These are phyloP conservation scores for Fusarium sp. DNA, from an alignment of 2,329 filamentous ascomycete species.

Conservation along the genomic window DNA sequence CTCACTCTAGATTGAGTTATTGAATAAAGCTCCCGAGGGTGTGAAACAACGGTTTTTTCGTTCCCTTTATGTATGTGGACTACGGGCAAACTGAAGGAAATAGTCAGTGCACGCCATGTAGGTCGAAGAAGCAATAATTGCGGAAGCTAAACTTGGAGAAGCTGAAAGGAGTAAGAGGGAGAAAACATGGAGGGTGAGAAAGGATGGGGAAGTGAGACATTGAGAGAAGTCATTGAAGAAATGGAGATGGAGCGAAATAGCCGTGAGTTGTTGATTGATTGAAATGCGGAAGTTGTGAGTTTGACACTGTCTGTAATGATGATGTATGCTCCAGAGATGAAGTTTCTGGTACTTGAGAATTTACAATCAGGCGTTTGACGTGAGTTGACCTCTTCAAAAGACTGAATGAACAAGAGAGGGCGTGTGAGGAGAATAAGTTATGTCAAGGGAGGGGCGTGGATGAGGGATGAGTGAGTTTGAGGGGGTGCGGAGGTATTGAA, in stretches of 20 bases:
- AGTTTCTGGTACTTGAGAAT: neutral
- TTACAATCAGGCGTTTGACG: neutral
- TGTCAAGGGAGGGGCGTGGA: slow-evolving; percentile 29
- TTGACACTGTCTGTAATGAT: neutral
- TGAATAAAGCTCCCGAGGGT: neutral
- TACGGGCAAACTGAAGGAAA: neutral
- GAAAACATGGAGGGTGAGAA: slow-evolving; percentile 15
- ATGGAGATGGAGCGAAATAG: neutral
- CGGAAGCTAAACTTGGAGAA: slow-evolving; percentile 20
- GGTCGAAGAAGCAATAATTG: slow-evolving; percentile 8
- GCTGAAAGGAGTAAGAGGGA: slow-evolving; percentile 21
- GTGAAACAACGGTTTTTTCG: neutral
- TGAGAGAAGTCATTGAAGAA: slow-evolving; percentile 22
- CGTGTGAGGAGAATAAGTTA: neutral
- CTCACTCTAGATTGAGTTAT: neutral
- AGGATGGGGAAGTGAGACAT: slow-evolving; percentile 32
- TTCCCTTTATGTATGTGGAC: slow-evolving; percentile 1
- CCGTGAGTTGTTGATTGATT: slow-evolving; percentile 4
- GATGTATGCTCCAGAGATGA: neutral
- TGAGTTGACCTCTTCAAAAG: neutral
- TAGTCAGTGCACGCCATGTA: slow-evolving; percentile 7
- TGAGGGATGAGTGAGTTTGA: slow-evolving; percentile 22
- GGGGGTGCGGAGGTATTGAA: slow-evolving; percentile 32
- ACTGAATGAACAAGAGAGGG: slow-evolving; percentile 3
- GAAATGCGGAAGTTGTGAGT: neutral